phyloP scores from a whole-genome alignment of 2,329 filamentous ascomycete species.

The Pseudogymnoascus sp. region DNA sequence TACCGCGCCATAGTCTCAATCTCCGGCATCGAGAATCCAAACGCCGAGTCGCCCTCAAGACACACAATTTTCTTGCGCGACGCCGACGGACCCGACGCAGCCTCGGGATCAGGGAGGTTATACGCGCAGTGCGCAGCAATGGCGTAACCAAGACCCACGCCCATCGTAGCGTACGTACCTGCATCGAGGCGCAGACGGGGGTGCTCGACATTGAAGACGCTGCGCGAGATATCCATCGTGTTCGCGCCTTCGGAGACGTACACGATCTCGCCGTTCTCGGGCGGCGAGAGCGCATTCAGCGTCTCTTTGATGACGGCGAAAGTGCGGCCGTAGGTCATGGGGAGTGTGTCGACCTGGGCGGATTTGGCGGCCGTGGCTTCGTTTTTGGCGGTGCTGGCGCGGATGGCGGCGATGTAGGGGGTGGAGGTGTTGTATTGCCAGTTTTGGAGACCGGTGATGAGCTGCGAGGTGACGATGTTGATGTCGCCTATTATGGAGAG shows the following conservation, averaged over 20 bases:
- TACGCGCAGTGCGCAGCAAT: conserved; percentile 50
- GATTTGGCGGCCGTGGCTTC: conserved; percentile 37
- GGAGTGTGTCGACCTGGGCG: conserved; percentile 33
- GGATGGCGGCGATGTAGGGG: conserved; percentile 30
- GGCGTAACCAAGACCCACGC: conserved; percentile 49
- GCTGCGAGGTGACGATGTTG: conserved; percentile 40
- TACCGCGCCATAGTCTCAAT: conserved; percentile 50
- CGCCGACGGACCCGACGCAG: conserved; percentile 21
- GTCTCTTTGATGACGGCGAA: conserved; percentile 46
- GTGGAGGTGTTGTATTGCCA: conserved; percentile 38
- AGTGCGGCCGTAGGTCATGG: conserved; percentile 43
- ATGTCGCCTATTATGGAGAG: conserved; percentile 47
- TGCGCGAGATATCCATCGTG: conserved; percentile 54
- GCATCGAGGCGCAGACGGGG: conserved; percentile 50
- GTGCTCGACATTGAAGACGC: conserved; percentile 45
- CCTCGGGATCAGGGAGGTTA: conserved; percentile 37
- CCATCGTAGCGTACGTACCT: conserved; percentile 54
- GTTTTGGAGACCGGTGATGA: conserved; percentile 33
- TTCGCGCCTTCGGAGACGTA: conserved; percentile 54
- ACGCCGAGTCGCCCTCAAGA: conserved; percentile 49
- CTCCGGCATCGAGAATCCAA: conserved; percentile 49
- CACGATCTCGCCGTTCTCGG: conserved; percentile 40
- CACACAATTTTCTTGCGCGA: conserved; percentile 46
- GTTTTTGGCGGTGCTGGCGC: conserved; percentile 38
- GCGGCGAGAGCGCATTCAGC: conserved; percentile 39